phyloP scores from a whole-genome alignment of 176 grass and related monocot species.

The Musa acuminata region DNA sequence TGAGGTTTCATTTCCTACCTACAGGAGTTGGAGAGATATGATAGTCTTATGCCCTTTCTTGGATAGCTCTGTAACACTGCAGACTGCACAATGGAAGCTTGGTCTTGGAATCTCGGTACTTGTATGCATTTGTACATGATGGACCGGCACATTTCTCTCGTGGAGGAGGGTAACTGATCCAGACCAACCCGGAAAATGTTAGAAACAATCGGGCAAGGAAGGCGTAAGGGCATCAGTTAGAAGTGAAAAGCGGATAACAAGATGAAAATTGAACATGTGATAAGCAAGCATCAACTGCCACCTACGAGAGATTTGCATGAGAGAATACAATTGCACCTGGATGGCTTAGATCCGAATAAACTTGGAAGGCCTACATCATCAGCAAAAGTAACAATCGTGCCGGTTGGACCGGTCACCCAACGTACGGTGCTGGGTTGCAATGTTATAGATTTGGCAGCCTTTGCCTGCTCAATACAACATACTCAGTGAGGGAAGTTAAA shows the following conservation, averaged over 20 bases:
- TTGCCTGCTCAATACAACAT: slow-evolving; percentile 30
- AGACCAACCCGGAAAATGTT: neutral
- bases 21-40: neutral
- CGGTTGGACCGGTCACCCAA: slow-evolving; percentile 63
- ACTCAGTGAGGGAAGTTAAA: neutral
- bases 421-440: slow-evolving; percentile 31
- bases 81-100: slow-evolving; percentile 78
- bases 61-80: slow-evolving; percentile 52
- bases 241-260: neutral
- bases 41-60: neutral
- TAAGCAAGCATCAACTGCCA: neutral
- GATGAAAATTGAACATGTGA: too few species aligned
- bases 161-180: slow-evolving; percentile 54
- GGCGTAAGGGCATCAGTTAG: neutral
- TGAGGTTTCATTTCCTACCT: too few species aligned
- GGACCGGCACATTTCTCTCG: slow-evolving; percentile 65
- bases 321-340: slow-evolving; percentile 25
- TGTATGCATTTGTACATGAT: slow-evolving; percentile 38
- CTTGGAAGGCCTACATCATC: slow-evolving; percentile 68
- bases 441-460: slow-evolving; percentile 36
- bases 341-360: slow-evolving; percentile 68
- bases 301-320: neutral
- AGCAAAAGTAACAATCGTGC: slow-evolving; percentile 63
- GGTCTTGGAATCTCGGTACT: slow-evolving; percentile 61
- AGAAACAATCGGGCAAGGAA: neutral